Base-by-base conservation (phyloP, 306 rosid species). In the Abrus pulchellus region DNA sequence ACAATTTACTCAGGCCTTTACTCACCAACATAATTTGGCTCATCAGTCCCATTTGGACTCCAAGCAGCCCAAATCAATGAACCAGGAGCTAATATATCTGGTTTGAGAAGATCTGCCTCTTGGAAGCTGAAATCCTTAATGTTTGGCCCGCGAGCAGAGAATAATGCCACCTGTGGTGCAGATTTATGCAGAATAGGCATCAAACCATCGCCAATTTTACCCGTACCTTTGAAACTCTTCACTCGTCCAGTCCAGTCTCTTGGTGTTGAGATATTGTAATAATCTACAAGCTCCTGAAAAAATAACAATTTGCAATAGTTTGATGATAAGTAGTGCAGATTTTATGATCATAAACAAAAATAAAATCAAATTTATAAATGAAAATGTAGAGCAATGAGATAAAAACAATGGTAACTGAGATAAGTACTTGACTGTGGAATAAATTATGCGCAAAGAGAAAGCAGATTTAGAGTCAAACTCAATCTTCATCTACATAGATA, bases 201-300 rank as follows among this genome's bases (percentile, higher is more conserved):
- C 89, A 96, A 88, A 73, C 99, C 99, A 13, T 96, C 92, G 32
- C 97, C 99, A 56, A 96, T 92, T 80, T 87, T 90, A 48, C 99
- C 99, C 62, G 72, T 76, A 79, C 91, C 94, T 81, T 84, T 84
- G 83, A 96, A 96, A 85, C 91, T 93, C 84, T 80, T 96, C 75
- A 96, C 99, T 14, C 99, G 88, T 55, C 98, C 98, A 36, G 98
- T 92, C 99, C 99, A 93, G 74, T 96, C 99, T 87, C 99, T 92
- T 72, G 97, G 72, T 29, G 99, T 96, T 41, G 99, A 89, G 76
- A 77, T 71, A 84, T 92, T 96, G 81, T 96, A 96, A 85, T 96
- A 96, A 77, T 93, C 84, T 76, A 96, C 83, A 79, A 96, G 99
- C 79, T 96, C 96, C 99, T 96, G 78, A 76, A 87, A 20, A 84